A percentile compares a stretch with the other conserved stretches of the same genome.
phyloP scores from a whole-genome alignment of 2,329 filamentous ascomycete species.

The Phymatotrichopsis omnivora region DNA sequence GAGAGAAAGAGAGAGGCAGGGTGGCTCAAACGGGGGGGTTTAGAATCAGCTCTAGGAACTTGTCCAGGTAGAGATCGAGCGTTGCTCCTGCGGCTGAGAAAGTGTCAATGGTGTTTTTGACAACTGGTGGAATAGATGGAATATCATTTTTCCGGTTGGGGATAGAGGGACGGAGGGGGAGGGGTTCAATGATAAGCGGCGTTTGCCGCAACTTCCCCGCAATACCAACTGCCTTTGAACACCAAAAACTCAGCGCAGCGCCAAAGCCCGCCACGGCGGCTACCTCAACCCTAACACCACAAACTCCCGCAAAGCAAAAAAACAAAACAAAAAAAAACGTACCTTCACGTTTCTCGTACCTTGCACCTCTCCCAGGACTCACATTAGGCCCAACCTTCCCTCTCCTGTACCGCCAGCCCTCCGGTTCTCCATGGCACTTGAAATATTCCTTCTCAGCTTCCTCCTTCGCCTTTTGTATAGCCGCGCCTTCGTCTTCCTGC shows the following conservation, averaged over 20 bases:
- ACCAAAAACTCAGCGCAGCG: conserved; percentile 6
- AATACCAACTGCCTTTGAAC: conserved; percentile 2
- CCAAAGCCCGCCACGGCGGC: conserved; percentile 6
- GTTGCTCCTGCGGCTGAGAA: too few species aligned
- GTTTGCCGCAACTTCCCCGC: conserved; percentile 11
- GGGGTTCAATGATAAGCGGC: too few species aligned
- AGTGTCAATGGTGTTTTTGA: too few species aligned
- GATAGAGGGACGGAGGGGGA: too few species aligned
- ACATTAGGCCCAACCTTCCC: conserved; percentile 9
- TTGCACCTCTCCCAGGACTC: conserved; percentile 1
- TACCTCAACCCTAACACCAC: background rate
- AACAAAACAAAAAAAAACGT: background rate
- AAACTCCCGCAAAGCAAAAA: background rate
- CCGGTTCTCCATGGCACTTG: conserved; percentile 9
- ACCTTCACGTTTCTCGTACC: too few species aligned
- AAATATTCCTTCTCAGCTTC: conserved; percentile 56
- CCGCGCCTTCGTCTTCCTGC: conserved; percentile 62
- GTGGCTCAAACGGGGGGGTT: too few species aligned
- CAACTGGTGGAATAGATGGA: too few species aligned
- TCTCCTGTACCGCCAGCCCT: conserved; percentile 16
- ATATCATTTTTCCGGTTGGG: too few species aligned
- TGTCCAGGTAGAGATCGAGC: too few species aligned
- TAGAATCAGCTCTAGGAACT: too few species aligned
- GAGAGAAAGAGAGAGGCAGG: too few species aligned
- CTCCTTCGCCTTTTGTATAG: conserved; percentile 57